Evolutionary conservation across 805 yeast species (phyloP).

Genomic region (Candida saitoana): DNA sequence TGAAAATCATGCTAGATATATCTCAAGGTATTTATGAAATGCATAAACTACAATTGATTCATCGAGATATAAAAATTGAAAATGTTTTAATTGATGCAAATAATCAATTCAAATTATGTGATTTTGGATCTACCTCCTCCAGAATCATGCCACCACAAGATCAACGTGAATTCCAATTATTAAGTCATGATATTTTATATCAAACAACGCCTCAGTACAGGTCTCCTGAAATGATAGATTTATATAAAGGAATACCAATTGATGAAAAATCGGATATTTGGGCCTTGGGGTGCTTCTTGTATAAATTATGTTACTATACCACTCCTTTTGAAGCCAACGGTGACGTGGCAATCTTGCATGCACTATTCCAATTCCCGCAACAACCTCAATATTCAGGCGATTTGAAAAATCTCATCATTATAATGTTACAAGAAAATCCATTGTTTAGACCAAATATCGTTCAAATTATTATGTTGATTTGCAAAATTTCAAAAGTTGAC

Average conservation of each 20-base stretch:
- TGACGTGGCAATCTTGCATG: slow-evolving; percentile 81
- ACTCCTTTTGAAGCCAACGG: slow-evolving; percentile 93
- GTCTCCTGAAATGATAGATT: slow-evolving; percentile 93
- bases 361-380: slow-evolving; percentile 72
- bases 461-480: slow-evolving; percentile 68
- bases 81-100: slow-evolving; percentile 77
- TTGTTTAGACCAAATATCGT: slow-evolving; percentile 78
- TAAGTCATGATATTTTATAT: slow-evolving; percentile 78
- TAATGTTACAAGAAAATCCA: slow-evolving; percentile 82
- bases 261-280: slow-evolving; percentile 93
- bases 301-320: slow-evolving; percentile 85
- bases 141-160: slow-evolving; percentile 69
- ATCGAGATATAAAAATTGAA: slow-evolving; percentile 91
- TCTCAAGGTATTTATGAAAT: slow-evolving; percentile 75
- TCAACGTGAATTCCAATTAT: slow-evolving; percentile 65
- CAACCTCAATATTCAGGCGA: slow-evolving; percentile 67
- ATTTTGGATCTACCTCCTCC: slow-evolving; percentile 85
- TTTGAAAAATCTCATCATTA: slow-evolving; percentile 68
- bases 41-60: slow-evolving; percentile 79
- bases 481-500: slow-evolving; percentile 44
- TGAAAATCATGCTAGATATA: slow-evolving; percentile 80
- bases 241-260: slow-evolving; percentile 75
- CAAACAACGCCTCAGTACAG: slow-evolving; percentile 97
- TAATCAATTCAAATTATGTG: slow-evolving; percentile 77
- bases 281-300: slow-evolving; percentile 92